Conservation (phyloP, 2,329 filamentous ascomycete species). For the Aspergillus thermomutatus region DNA sequence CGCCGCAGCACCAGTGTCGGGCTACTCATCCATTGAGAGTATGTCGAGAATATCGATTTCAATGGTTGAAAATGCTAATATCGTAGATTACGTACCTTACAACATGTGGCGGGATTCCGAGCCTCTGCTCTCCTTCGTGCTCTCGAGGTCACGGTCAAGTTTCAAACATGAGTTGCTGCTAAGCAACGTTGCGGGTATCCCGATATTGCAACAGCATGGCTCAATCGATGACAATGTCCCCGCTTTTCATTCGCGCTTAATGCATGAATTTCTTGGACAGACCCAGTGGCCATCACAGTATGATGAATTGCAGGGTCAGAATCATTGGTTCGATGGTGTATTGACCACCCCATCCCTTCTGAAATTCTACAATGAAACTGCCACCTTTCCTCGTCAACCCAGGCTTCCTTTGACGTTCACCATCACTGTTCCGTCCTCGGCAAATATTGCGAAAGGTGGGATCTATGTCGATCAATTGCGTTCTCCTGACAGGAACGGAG, state of each 20-base stretch:
- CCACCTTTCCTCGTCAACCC: conserved; percentile 1
- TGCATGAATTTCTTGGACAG: conserved; percentile 49
- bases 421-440: conserved; percentile 51
- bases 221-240: conserved; percentile 58
- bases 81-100: conserved; percentile 54
- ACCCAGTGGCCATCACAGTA: conserved; percentile 44
- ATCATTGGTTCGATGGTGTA: conserved; percentile 55
- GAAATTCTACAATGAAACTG: conserved; percentile 45
- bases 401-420: conserved; percentile 39
- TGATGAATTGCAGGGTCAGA: conserved; percentile 47
- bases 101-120: conserved; percentile 55
- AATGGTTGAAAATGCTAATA: conserved; percentile 3
- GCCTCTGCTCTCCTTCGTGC: conserved; percentile 45
- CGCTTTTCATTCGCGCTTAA: conserved; percentile 54
- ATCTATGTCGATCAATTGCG: conserved; percentile 50
- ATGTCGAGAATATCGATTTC: not conserved
- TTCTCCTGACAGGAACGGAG: conserved; percentile 51
- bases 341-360: conserved; percentile 51
- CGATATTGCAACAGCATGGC: conserved; percentile 57
- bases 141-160: conserved; percentile 49
- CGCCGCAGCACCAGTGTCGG: conserved; percentile 56
- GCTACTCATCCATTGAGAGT: conserved; percentile 56
- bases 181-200: conserved; percentile 50
- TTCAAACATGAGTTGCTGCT: conserved; percentile 56
- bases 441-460: conserved; percentile 52